Conservation (phyloP, 257 asterid species). For the Phtheirospermum japonicum region DNA sequence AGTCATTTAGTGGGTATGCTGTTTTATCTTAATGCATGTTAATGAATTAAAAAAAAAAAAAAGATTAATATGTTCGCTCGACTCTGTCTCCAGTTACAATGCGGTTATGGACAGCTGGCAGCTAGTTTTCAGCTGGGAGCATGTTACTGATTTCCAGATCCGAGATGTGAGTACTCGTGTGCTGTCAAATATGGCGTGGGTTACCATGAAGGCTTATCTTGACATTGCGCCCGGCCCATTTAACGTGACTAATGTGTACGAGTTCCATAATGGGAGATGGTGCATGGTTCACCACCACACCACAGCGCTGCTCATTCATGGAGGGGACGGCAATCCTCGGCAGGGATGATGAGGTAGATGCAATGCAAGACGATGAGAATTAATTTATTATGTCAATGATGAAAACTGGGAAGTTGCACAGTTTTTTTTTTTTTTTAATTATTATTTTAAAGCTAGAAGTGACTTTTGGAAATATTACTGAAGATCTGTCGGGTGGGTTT, state of each 20-base stretch:
- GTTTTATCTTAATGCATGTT: slow-evolving; percentile 22
- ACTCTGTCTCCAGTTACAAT: slow-evolving; percentile 51
- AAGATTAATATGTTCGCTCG: slow-evolving; percentile 5
- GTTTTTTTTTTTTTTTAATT: slow-evolving; percentile 38
- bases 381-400: slow-evolving; percentile 30
- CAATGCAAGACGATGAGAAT: slow-evolving; percentile 21
- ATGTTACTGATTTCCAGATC: slow-evolving; percentile 63
- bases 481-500: too few species aligned
- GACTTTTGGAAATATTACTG: slow-evolving; percentile 2
- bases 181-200: slow-evolving; percentile 76
- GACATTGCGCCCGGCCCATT: slow-evolving; percentile 52
- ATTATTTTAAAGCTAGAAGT: slow-evolving; percentile 32
- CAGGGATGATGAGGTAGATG: slow-evolving; percentile 40
- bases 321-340: slow-evolving; percentile 49
- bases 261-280: slow-evolving; percentile 86
- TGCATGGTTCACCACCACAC: slow-evolving; percentile 94
- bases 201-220: slow-evolving; percentile 78
- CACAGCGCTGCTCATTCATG: slow-evolving; percentile 53
- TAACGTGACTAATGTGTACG: slow-evolving; percentile 62
- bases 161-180: slow-evolving; percentile 80
- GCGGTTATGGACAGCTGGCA: slow-evolving; percentile 95
- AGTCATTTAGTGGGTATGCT: slow-evolving; percentile 79
- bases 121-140: slow-evolving; percentile 71
- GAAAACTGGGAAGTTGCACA: slow-evolving; percentile 40
- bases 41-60: too few species aligned